phyloP scores from a whole-genome alignment of 1,284 basidiomycete genomes.

The Microbotryomycetes sp. region DNA sequence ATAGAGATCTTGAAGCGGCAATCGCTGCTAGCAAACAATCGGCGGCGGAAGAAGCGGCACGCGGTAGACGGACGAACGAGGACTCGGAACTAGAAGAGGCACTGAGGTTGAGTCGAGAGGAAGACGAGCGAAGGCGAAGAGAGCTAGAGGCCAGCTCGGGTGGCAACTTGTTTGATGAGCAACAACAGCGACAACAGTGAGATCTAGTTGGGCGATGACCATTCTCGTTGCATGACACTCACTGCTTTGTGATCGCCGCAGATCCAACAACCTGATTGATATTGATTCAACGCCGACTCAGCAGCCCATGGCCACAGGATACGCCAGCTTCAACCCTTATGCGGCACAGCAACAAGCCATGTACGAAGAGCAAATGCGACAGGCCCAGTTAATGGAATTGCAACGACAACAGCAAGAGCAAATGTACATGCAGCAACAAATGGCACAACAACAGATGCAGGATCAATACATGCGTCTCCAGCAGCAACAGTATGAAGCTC shows the following conservation, averaged over 20 bases:
- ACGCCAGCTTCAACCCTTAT: slow-evolving; percentile 51
- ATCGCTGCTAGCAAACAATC: slow-evolving; percentile 47
- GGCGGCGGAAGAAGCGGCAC: slow-evolving; percentile 36
- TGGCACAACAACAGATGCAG: slow-evolving; percentile 42
- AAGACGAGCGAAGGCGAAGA: slow-evolving; percentile 53
- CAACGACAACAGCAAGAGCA: slow-evolving; percentile 52
- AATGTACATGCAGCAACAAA: slow-evolving; percentile 46
- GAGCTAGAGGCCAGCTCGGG: slow-evolving; percentile 66
- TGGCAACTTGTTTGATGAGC: slow-evolving; percentile 76
- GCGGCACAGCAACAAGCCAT: slow-evolving; percentile 50
- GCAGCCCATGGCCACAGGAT: slow-evolving; percentile 43
- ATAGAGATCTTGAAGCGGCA: slow-evolving; percentile 52
- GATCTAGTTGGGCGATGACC: no score
- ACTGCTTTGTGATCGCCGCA: background rate
- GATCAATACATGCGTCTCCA: slow-evolving; percentile 45
- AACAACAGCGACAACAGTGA: slow-evolving; percentile 51
- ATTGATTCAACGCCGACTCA: slow-evolving; percentile 39
- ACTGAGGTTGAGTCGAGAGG: slow-evolving; percentile 67
- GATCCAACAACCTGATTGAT: slow-evolving; percentile 37
- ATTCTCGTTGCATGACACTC: slow-evolving; percentile 34
- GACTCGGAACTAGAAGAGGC: slow-evolving; percentile 87
- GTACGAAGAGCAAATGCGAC: slow-evolving; percentile 44
- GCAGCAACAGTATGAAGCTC: slow-evolving; percentile 52
- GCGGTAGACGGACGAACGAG: slow-evolving; percentile 38
- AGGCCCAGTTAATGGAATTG: slow-evolving; percentile 36